Conservation (phyloP, 2,329 filamentous ascomycete species). For the Aspergillus oerlinghausenensis region DNA sequence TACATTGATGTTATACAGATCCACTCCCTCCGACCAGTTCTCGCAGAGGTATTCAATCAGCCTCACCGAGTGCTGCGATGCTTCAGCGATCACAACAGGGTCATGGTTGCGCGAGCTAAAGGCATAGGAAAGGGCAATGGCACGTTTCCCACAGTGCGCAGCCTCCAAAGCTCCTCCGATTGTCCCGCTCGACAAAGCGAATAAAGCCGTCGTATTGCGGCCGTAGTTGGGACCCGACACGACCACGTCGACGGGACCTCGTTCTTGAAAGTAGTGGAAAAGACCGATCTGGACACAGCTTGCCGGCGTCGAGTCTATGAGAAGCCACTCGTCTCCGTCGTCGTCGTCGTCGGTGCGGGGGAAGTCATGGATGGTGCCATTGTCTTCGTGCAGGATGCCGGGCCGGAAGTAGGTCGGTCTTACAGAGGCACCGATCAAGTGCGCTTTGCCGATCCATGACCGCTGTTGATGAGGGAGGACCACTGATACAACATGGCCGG, state of each 20-base stretch:
- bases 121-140: constrained; percentile 83
- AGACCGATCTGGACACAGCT: constrained; percentile 78
- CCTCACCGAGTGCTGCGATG: constrained; percentile 67
- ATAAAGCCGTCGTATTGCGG: constrained; percentile 74
- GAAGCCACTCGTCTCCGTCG: constrained; percentile 70
- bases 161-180: constrained; percentile 73
- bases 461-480: constrained; percentile 86
- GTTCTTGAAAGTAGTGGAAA: constrained; percentile 71
- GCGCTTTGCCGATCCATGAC: constrained; percentile 98
- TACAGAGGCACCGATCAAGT: constrained; percentile 85
- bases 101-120: constrained; percentile 86
- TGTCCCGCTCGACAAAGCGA: constrained; percentile 72
- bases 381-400: constrained; percentile 55
- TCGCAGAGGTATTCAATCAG: constrained; percentile 73
- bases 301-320: constrained; percentile 76
- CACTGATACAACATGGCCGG: constrained; percentile 84
- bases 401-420: constrained; percentile 80
- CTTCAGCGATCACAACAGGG: constrained; percentile 71
- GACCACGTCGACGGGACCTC: constrained; percentile 69
- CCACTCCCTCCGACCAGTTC: constrained; percentile 69
- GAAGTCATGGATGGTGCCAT: constrained; percentile 63
- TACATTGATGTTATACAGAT: constrained; percentile 89
- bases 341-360: constrained; percentile 45
- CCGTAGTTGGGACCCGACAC: constrained; percentile 80
- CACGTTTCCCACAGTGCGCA: constrained; percentile 62